A percentile compares a stretch with the other conserved stretches of the same genome.
These are phyloP conservation scores for Plicaturopsis crispa DNA, from an alignment of 768 basidiomycete genomes.

Conservation along the genomic window DNA sequence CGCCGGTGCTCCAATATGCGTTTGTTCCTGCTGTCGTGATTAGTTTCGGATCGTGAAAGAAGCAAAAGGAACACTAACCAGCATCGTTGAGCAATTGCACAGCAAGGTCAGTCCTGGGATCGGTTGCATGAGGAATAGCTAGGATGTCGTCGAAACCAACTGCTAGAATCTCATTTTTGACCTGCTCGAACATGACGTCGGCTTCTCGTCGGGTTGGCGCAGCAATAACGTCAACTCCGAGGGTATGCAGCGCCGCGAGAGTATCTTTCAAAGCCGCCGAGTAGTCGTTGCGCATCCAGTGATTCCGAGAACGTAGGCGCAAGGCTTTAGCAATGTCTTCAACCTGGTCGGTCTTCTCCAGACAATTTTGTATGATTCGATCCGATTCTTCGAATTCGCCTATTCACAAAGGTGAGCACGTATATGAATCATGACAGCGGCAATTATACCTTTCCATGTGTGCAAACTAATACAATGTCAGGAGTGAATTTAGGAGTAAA, in stretches of 20 bases:
- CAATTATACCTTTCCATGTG: slow-evolving; percentile 44
- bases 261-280: slow-evolving; percentile 50
- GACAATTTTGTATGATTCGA: slow-evolving; percentile 45
- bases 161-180: slow-evolving; percentile 63
- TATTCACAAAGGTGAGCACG: slow-evolving; percentile 16
- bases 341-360: slow-evolving; percentile 34
- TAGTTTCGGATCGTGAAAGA: neutral
- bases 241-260: slow-evolving; percentile 46
- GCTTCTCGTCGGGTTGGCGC: slow-evolving; percentile 46
- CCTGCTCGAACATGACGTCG: slow-evolving; percentile 59
- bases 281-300: slow-evolving; percentile 54
- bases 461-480: neutral
- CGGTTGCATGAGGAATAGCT: slow-evolving; percentile 51
- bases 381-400: slow-evolving; percentile 51
- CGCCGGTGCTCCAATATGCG: slow-evolving; percentile 60
- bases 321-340: slow-evolving; percentile 53
- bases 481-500: neutral
- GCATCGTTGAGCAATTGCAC: slow-evolving; percentile 65
- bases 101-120: slow-evolving; percentile 52
- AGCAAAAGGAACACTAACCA: slow-evolving; percentile 25
- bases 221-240: slow-evolving; percentile 55
- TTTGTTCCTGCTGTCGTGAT: slow-evolving; percentile 39
- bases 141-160: slow-evolving; percentile 66
- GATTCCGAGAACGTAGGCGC: slow-evolving; percentile 54
- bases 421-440: neutral